Conservation (phyloP, 768 basidiomycete genomes). For the Mycena haematopus region DNA sequence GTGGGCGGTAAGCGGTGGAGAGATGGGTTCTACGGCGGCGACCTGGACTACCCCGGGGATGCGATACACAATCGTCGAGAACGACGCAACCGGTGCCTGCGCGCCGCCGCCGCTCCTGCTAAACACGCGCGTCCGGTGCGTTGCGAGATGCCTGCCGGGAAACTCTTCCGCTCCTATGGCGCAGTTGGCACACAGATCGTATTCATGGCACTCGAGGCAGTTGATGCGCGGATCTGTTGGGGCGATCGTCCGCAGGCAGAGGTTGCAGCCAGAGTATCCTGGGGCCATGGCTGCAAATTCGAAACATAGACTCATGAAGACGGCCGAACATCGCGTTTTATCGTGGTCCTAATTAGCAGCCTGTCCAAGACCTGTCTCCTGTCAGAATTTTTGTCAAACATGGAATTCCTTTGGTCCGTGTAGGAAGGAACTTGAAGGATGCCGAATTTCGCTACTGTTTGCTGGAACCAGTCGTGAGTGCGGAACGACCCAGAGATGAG, state of each 20-base stretch:
- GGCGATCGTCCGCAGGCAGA: constrained; percentile 8
- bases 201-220: constrained; percentile 18
- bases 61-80: neutral
- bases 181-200: constrained; percentile 21
- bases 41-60: neutral
- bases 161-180: constrained; percentile 15
- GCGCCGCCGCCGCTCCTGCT: constrained; percentile 1
- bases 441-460: too few species aligned
- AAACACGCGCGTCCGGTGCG: constrained; percentile 3
- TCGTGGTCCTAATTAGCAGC: neutral
- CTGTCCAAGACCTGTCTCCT: neutral
- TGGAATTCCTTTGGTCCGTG: too few species aligned
- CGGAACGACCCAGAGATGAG: too few species aligned
- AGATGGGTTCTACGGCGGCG: neutral
- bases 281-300: constrained; percentile 5
- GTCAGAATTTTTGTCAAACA: neutral
- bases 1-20: neutral
- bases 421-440: too few species aligned
- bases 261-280: constrained; percentile 13
- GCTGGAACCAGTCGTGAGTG: too few species aligned
- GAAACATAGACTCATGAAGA: neutral
- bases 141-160: neutral
- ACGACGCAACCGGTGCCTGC: neutral
- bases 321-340: neutral
- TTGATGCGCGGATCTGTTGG: constrained; percentile 13